Conservation (phyloP, 31 red algal genomes). For the Porphyra umbilicalis region DNA sequence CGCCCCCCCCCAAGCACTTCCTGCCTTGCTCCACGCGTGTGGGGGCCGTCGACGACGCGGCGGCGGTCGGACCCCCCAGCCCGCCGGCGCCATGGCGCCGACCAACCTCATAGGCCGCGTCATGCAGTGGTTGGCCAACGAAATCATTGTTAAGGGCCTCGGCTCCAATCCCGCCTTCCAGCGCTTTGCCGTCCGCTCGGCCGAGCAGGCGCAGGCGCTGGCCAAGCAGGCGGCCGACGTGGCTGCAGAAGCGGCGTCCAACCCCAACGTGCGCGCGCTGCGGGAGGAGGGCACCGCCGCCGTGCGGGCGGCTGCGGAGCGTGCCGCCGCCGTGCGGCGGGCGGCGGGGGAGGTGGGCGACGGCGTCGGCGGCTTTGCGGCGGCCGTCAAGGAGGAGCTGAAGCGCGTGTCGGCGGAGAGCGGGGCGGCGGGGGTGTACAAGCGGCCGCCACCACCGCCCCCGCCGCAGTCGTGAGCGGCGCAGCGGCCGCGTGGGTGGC, state of each 20-base stretch:
- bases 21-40: too few species aligned
- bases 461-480: neutral
- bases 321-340: neutral
- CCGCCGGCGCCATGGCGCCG: conserved; percentile 24
- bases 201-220: conserved; percentile 52
- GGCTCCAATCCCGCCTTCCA: conserved; percentile 83
- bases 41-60: too few species aligned
- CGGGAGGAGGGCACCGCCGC: neutral
- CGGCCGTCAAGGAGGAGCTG: neutral
- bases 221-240: conserved; percentile 56
- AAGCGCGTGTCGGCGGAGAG: neutral
- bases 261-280: neutral
- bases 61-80: too few species aligned
- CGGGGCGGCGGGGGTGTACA: neutral
- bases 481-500: neutral
- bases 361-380: neutral
- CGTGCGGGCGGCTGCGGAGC: neutral
- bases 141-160: conserved; percentile 89
- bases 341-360: neutral
- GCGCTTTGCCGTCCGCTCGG: conserved; percentile 84
- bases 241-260: conserved; percentile 1
- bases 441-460: neutral
- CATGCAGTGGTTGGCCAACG: conserved; percentile 82
- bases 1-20: too few species aligned
- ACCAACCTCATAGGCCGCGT: conserved; percentile 53